phyloP scores from a whole-genome alignment of 164 flowering plant genomes.

The Houttuynia cordata region DNA sequence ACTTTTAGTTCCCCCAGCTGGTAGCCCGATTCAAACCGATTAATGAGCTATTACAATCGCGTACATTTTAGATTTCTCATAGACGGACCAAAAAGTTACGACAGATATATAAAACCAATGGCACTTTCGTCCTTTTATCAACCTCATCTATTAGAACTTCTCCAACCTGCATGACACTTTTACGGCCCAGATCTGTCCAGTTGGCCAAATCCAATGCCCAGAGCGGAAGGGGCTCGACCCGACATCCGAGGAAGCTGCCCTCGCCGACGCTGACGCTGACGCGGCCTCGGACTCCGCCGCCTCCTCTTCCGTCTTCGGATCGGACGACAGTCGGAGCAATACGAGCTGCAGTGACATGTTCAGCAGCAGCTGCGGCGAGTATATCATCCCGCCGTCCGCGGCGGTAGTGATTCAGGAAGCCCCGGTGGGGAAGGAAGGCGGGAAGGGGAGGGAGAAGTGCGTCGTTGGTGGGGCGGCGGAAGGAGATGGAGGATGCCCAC shows the following conservation, averaged over 20 bases:
- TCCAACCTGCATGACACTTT: too few relatives aligned
- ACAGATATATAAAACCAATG: too few relatives aligned
- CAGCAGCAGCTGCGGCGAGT: slow-evolving; percentile 29
- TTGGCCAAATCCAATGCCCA: too few relatives aligned
- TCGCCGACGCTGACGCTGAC: background rate
- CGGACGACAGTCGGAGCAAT: slow-evolving; percentile 17
- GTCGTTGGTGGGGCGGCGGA: slow-evolving; percentile 50
- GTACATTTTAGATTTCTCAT: too few relatives aligned
- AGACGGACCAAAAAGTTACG: too few relatives aligned
- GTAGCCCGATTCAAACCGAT: too few relatives aligned
- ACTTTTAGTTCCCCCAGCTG: too few relatives aligned
- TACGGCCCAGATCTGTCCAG: too few relatives aligned
- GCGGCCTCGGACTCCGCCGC: slow-evolving; percentile 10
- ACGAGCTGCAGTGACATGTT: slow-evolving; percentile 19
- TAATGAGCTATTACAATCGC: too few relatives aligned
- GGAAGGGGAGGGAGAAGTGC: slow-evolving; percentile 24
- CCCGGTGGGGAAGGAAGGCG: background rate
- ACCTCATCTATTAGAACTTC: too few relatives aligned
- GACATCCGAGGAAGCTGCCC: background rate
- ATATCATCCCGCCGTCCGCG: slow-evolving; percentile 7
- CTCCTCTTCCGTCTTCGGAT: slow-evolving; percentile 15
- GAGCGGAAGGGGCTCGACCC: background rate
- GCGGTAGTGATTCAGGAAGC: slow-evolving; percentile 8
- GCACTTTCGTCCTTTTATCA: too few relatives aligned
- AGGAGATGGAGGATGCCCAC: slow-evolving; percentile 74